phyloP scores from a whole-genome alignment of 2,329 filamentous ascomycete species.

The Exophiala aquamarina region DNA sequence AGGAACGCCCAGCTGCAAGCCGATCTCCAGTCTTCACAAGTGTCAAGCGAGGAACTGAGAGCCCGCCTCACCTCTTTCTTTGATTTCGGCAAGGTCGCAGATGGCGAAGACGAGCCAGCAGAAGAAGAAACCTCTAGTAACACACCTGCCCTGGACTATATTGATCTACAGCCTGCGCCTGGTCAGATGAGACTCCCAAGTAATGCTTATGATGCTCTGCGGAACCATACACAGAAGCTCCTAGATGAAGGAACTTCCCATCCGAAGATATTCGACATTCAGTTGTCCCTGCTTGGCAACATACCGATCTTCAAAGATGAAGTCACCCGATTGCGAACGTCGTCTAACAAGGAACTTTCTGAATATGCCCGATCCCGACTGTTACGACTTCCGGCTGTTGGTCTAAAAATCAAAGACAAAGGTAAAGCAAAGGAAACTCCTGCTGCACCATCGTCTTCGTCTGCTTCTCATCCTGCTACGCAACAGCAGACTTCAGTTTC shows the following conservation, averaged over 20 bases:
- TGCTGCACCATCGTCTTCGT: neutral
- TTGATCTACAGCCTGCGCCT: slow-evolving; percentile 19
- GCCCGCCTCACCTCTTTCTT: slow-evolving; percentile 52
- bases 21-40: slow-evolving; percentile 64
- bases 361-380: slow-evolving; percentile 19
- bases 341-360: slow-evolving; percentile 10
- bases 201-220: slow-evolving; percentile 28
- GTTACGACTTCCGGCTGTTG: slow-evolving; percentile 20
- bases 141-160: no score
- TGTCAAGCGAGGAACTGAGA: slow-evolving; percentile 65
- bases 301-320: slow-evolving; percentile 24
- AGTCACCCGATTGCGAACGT: slow-evolving; percentile 10
- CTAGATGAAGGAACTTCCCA: slow-evolving; percentile 17
- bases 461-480: neutral
- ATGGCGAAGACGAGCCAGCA: slow-evolving; percentile 4
- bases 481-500: neutral
- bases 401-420: slow-evolving; percentile 17
- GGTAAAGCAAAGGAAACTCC: slow-evolving; percentile 2
- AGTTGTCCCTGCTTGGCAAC: slow-evolving; percentile 15
- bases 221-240: slow-evolving; percentile 23
- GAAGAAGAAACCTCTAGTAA: neutral
- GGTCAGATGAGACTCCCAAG: slow-evolving; percentile 26
- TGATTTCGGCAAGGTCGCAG: slow-evolving; percentile 24
- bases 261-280: slow-evolving; percentile 16
- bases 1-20: slow-evolving; percentile 66